These are phyloP conservation scores for Drechslerella coelobrocha DNA, from an alignment of 2,329 filamentous ascomycete species.

Conservation along the genomic window DNA sequence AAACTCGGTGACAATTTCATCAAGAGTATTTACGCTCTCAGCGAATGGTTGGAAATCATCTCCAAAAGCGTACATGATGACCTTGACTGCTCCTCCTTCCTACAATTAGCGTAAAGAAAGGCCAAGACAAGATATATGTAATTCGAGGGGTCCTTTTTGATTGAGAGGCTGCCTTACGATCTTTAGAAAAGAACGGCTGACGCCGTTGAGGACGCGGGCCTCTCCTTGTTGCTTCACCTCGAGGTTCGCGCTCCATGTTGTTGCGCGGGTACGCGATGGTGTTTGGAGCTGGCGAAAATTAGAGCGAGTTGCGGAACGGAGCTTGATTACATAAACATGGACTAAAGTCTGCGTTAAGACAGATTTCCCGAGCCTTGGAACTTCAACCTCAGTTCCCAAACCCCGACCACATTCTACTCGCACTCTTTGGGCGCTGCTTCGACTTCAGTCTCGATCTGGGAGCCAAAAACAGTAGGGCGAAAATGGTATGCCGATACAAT, in stretches of 20 bases:
- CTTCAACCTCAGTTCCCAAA: too few species aligned
- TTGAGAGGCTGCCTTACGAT: constrained; percentile 64
- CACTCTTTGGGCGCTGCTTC: too few species aligned
- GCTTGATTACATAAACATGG: too few species aligned
- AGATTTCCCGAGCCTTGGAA: too few species aligned
- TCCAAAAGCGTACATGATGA: constrained; percentile 80
- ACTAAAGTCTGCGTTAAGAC: too few species aligned
- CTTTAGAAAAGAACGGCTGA: constrained; percentile 77
- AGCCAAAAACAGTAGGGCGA: too few species aligned
- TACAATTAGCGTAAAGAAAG: not conserved
- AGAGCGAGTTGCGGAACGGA: not conserved
- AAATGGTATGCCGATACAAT: constrained; percentile 8
- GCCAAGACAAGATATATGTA: constrained; percentile 2
- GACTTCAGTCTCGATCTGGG: too few species aligned
- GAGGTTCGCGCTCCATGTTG: constrained; percentile 47
- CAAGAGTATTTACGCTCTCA: constrained; percentile 82
- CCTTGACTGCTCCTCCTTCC: constrained; percentile 65
- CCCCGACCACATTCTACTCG: too few species aligned
- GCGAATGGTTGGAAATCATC: constrained; percentile 79
- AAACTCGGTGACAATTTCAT: constrained; percentile 96
- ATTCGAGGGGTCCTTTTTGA: too few species aligned
- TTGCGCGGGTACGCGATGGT: constrained; percentile 1
- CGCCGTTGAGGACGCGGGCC: constrained; percentile 52
- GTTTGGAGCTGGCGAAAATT: constrained; percentile 9
- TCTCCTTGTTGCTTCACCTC: constrained; percentile 52